These are phyloP conservation scores for Teunomyces cretensis DNA, from an alignment of 805 yeast genomes.

Conservation along the genomic window DNA sequence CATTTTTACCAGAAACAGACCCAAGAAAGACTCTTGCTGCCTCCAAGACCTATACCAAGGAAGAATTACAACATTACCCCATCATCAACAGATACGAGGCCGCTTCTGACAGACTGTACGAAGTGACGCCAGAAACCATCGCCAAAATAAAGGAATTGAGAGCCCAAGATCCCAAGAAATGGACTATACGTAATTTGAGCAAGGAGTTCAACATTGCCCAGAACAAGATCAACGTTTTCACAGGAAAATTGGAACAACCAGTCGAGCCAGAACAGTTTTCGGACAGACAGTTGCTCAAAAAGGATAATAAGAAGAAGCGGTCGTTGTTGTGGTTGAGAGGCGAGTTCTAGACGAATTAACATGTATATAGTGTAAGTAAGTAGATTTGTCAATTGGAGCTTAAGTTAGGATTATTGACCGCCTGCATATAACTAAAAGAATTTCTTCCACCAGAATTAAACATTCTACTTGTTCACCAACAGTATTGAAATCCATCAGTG, in stretches of 20 bases:
- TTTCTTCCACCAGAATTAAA: neutral
- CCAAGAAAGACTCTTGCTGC: constrained; percentile 48
- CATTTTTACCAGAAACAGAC: constrained; percentile 64
- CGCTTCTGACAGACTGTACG: constrained; percentile 45
- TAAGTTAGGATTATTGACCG: neutral
- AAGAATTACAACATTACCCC: constrained; percentile 40
- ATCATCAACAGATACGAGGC: constrained; percentile 37
- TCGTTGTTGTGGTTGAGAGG: constrained; percentile 63
- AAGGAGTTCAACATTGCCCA: constrained; percentile 54
- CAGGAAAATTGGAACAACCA: constrained; percentile 32
- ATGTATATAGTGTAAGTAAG: constrained; percentile 4
- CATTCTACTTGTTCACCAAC: neutral
- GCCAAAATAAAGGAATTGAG: constrained; percentile 59
- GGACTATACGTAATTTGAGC: constrained; percentile 66
- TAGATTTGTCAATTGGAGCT: neutral
- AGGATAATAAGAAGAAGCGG: constrained; percentile 59
- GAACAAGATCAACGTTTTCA: constrained; percentile 36
- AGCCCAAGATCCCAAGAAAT: constrained; percentile 52
- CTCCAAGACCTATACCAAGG: constrained; percentile 29
- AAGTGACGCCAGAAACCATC: constrained; percentile 57
- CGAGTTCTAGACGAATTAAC: constrained; percentile 31
- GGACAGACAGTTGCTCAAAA: constrained; percentile 43
- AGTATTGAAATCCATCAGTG: neutral
- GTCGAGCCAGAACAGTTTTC: constrained; percentile 43
- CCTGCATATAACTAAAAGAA: neutral